Evolutionary conservation across 164 flowering plant genomes (phyloP).

Genomic region (Paratinospora sagittata): DNA sequence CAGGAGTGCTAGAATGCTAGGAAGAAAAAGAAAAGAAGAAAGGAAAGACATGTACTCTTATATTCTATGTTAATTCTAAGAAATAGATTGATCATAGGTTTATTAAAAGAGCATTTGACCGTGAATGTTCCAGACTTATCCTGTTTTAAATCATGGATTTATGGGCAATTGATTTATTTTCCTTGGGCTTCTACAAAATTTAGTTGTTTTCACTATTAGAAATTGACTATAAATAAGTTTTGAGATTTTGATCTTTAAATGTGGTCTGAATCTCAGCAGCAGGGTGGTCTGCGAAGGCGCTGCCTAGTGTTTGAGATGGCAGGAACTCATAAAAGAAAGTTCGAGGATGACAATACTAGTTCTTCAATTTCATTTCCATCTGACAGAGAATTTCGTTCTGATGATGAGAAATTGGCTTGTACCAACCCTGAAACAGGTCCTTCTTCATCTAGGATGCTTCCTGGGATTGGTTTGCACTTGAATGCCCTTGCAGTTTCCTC

Average conservation of each 20-base stretch:
- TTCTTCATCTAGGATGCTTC: slow-evolving; percentile 49
- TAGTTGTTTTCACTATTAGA: neutral
- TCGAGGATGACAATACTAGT: slow-evolving; percentile 27
- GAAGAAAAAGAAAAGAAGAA: neutral
- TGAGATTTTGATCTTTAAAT: slow-evolving; percentile 9
- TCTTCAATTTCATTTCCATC: slow-evolving; percentile 28
- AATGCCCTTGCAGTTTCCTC: slow-evolving; percentile 65
- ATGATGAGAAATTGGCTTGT: slow-evolving; percentile 37
- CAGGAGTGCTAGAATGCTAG: neutral
- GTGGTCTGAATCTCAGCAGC: slow-evolving; percentile 37
- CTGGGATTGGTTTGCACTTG: slow-evolving; percentile 92
- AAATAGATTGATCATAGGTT: neutral
- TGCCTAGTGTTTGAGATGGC: slow-evolving; percentile 76
- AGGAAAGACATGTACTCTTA: neutral
- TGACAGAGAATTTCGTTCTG: slow-evolving; percentile 30
- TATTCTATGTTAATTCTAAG: neutral
- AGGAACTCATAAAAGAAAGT: slow-evolving; percentile 46
- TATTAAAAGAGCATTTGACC: neutral
- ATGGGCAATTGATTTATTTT: neutral
- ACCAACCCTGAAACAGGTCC: slow-evolving; percentile 27
- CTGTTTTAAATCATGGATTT: neutral
- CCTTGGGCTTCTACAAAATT: neutral
- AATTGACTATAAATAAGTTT: neutral
- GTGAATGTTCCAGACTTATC: neutral
- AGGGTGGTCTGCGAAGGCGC: slow-evolving; percentile 79